Conservation (phyloP, 345 rosid species). For the Dipteronia dyeriana region DNA sequence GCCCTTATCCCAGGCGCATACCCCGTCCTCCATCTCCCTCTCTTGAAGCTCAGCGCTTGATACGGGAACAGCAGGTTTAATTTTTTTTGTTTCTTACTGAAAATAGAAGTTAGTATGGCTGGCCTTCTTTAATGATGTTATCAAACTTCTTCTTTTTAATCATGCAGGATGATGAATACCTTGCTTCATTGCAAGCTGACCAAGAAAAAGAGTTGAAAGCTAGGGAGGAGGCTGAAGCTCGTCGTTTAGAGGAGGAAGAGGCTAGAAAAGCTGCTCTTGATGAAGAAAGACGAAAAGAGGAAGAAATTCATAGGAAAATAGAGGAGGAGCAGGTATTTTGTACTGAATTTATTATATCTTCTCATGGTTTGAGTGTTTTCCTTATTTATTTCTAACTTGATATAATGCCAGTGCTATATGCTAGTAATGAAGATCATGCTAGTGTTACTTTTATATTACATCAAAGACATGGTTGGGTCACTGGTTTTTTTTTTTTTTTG, state of each 20-base stretch:
- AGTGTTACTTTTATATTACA: not conserved
- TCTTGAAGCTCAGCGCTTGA: slow-evolving; percentile 89
- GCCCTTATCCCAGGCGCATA: slow-evolving; percentile 45
- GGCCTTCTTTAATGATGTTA: slow-evolving; percentile 1
- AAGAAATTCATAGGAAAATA: slow-evolving; percentile 69
- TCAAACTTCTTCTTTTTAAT: slow-evolving; percentile 13
- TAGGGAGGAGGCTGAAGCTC: slow-evolving; percentile 83
- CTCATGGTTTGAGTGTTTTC: not conserved
- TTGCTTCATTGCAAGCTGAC: slow-evolving; percentile 95
- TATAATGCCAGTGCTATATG: not conserved
- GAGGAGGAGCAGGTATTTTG: slow-evolving; percentile 83
- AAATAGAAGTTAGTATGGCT: not conserved
- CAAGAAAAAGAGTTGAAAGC: slow-evolving; percentile 88
- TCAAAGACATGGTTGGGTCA: not conserved
- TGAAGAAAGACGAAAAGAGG: slow-evolving; percentile 71
- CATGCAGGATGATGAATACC: slow-evolving; percentile 93
- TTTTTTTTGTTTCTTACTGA: not conserved
- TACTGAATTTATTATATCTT: not conserved
- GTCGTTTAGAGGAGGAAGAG: slow-evolving; percentile 66
- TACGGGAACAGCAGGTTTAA: slow-evolving; percentile 96
- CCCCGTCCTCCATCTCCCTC: slow-evolving; percentile 94
- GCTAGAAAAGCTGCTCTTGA: slow-evolving; percentile 77
- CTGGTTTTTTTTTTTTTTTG: not conserved
- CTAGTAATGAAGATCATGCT: not conserved
- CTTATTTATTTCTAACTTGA: not conserved